Evolutionary conservation across 495 filamentous ascomycete genomes (phyloP).

Genomic region (Tuber microsphaerosporum): DNA sequence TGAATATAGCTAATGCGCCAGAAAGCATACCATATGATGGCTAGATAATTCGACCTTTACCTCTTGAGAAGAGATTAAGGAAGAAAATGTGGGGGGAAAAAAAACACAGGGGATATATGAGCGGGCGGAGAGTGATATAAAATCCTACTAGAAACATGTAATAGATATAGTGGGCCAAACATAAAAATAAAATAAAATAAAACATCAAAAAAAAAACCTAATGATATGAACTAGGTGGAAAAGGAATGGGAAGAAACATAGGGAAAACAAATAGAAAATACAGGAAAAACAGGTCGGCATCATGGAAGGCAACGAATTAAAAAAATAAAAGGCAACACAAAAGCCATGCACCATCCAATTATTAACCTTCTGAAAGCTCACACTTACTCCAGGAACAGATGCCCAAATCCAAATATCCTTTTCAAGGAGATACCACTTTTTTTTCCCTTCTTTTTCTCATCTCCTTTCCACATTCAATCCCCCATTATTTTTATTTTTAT

Average conservation of each 20-base stretch:
- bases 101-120: neutral
- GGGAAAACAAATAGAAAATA: neutral
- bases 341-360: conserved; percentile 38
- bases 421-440: conserved; percentile 9
- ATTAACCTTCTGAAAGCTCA: conserved; percentile 36
- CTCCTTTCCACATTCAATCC: neutral
- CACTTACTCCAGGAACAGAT: conserved; percentile 34
- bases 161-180: neutral
- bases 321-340: conserved; percentile 29
- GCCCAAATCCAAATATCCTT: conserved; percentile 29
- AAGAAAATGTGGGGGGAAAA: neutral
- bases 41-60: neutral
- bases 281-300: conserved; percentile 23
- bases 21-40: neutral
- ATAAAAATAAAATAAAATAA: neutral
- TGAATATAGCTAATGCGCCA: neutral
- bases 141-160: neutral
- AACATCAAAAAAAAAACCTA: neutral
- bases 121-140: neutral
- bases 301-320: conserved; percentile 23
- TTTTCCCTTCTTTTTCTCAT: neutral
- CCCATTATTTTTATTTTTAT: neutral
- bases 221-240: conserved; percentile 6
- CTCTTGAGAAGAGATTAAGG: neutral
- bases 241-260: conserved; percentile 6